phyloP scores from a whole-genome alignment of 441 rosid species.

The Erodium trifolium region DNA sequence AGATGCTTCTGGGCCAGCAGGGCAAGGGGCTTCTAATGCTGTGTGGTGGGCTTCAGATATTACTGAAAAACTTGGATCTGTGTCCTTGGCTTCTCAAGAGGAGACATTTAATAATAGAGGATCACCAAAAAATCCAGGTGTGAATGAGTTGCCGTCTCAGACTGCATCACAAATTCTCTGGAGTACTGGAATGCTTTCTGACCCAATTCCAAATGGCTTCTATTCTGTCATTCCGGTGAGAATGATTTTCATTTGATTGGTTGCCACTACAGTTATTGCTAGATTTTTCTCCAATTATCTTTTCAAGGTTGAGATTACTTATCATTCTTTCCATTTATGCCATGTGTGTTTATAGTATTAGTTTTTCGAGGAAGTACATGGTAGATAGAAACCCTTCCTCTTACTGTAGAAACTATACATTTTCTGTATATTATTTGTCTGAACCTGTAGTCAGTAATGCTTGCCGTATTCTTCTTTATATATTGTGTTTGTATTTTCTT shows the following conservation, averaged over 20 bases:
- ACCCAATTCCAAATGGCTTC: conserved; percentile 84
- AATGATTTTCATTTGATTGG: conserved; percentile 13
- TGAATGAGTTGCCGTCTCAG: conserved; percentile 55
- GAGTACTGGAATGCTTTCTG: conserved; percentile 82
- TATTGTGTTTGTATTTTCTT: background rate
- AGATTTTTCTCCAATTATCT: conserved; percentile 6
- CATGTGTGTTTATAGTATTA: background rate
- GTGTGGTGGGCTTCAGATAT: conserved; percentile 84
- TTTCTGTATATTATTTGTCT: conserved; percentile 2
- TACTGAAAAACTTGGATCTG: conserved; percentile 68
- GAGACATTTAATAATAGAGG: conserved; percentile 48
- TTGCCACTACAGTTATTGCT: conserved; percentile 1
- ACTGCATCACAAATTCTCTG: conserved; percentile 90
- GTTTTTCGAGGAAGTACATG: background rate
- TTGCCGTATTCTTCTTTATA: background rate
- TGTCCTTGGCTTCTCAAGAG: conserved; percentile 70
- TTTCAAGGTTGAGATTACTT: background rate
- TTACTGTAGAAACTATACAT: background rate
- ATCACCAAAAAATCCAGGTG: conserved; percentile 55
- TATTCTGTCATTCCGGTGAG: conserved; percentile 88
- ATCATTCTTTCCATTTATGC: background rate
- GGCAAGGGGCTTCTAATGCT: conserved; percentile 62
- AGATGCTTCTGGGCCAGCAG: conserved; percentile 65
- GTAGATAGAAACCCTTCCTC: background rate
- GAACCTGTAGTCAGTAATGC: background rate